Percentiles rank a stretch among this genome's conserved stretches.
Evolutionary conservation across 306 rosid species (phyloP).

Genomic region (Fagus sylvatica): DNA sequence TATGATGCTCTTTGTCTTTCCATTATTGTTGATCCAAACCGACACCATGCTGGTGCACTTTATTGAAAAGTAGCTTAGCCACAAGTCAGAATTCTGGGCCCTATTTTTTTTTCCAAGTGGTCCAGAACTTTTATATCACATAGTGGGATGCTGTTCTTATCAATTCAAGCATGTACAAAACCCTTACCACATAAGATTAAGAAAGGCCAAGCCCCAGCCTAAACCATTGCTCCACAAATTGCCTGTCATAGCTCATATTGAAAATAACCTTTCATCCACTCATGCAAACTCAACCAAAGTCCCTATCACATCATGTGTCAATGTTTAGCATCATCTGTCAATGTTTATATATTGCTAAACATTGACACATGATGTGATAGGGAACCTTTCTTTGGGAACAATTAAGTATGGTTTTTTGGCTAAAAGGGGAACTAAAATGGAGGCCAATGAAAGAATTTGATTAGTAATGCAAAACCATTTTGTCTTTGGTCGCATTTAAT

Average conservation of each 20-base stretch:
- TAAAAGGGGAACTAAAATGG: too few species aligned
- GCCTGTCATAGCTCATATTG: neutral
- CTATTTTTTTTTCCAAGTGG: slow-evolving; percentile 40
- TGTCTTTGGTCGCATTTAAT: neutral
- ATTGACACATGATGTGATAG: slow-evolving; percentile 11
- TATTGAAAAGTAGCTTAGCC: slow-evolving; percentile 42
- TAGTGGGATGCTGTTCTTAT: slow-evolving; percentile 16
- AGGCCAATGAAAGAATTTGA: too few species aligned
- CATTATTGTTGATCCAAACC: slow-evolving; percentile 53
- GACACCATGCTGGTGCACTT: slow-evolving; percentile 49
- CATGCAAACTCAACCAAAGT: slow-evolving; percentile 27
- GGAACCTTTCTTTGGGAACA: neutral
- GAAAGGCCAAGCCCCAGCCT: neutral
- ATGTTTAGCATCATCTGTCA: too few species aligned
- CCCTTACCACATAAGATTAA: neutral
- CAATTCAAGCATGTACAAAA: slow-evolving; percentile 1
- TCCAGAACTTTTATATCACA: slow-evolving; percentile 34
- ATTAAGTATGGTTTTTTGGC: neutral
- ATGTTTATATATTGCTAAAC: too few species aligned
- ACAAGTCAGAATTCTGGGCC: slow-evolving; percentile 40
- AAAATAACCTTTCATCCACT: slow-evolving; percentile 7
- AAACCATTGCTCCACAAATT: neutral
- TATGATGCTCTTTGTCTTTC: slow-evolving; percentile 47
- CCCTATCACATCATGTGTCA: slow-evolving; percentile 25
- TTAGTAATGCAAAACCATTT: neutral